Conservation (phyloP, 192 early-diverging fungal species). For the Coemansia sp. region DNA sequence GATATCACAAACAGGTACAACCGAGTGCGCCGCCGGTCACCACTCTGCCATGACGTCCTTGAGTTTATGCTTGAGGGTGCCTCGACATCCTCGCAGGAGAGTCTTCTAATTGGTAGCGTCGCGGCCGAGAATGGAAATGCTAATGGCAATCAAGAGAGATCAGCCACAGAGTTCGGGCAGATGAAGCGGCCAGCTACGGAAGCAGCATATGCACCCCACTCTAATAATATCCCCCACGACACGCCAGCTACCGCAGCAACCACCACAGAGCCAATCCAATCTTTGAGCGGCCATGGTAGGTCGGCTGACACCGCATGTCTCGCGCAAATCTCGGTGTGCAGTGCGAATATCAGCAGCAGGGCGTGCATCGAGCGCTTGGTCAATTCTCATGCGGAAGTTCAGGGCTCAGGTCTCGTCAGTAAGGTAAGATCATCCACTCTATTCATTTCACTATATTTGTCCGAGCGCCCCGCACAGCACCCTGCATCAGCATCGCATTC, state of each 20-base stretch:
- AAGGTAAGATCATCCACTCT: neutral
- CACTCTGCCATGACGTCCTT: slow-evolving; percentile 50
- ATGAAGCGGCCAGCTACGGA: neutral
- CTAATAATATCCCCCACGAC: neutral
- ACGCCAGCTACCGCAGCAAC: neutral
- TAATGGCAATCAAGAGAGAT: neutral
- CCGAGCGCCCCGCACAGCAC: neutral
- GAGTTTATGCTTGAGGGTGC: slow-evolving; percentile 49
- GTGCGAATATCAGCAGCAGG: neutral
- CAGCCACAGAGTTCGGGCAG: neutral
- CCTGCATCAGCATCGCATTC: neutral
- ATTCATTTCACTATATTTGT: neutral
- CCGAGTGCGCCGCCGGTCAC: slow-evolving; percentile 46
- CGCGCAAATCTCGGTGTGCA: neutral
- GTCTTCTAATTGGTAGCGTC: slow-evolving; percentile 5
- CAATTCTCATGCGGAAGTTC: neutral
- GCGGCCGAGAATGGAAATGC: neutral
- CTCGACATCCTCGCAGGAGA: slow-evolving; percentile 47
- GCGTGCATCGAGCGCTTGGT: neutral
- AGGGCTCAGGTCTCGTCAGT: neutral
- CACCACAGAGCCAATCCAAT: neutral
- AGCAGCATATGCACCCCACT: neutral
- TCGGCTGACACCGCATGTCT: neutral
- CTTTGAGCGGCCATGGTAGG: neutral
- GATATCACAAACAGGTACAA: slow-evolving; percentile 23